Evolutionary conservation across 257 asterid genomes (phyloP).

Genomic region (Solanum paucissectum): DNA sequence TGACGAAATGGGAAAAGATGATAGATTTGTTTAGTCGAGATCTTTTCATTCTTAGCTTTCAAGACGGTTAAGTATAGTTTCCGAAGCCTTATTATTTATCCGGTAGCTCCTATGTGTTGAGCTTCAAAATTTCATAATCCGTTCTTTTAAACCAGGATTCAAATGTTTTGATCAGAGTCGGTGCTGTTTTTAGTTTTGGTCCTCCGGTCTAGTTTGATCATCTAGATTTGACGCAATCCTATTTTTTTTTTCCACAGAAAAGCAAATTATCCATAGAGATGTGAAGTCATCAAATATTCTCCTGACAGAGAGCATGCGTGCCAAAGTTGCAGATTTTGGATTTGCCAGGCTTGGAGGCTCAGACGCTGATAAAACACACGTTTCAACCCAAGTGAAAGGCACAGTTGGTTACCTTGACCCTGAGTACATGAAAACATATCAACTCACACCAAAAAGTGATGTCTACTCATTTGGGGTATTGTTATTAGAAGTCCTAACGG

Average conservation of each 20-base stretch:
- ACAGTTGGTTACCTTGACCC: slow-evolving; percentile 97
- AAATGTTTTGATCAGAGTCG: neutral
- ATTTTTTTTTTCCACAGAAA: slow-evolving; percentile 40
- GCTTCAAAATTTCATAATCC: neutral
- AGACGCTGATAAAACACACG: slow-evolving; percentile 67
- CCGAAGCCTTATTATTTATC: neutral
- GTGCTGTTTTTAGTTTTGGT: neutral
- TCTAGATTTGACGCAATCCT: neutral
- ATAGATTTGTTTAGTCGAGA: neutral
- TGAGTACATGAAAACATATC: slow-evolving; percentile 86
- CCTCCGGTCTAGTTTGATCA: neutral
- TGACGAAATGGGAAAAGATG: neutral
- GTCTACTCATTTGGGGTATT: slow-evolving; percentile 90
- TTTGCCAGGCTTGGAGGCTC: slow-evolving; percentile 77
- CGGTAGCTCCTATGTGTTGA: neutral
- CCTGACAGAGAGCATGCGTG: slow-evolving; percentile 80
- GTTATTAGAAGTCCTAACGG: slow-evolving; percentile 73
- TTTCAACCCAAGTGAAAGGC: slow-evolving; percentile 89
- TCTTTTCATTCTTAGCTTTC: neutral
- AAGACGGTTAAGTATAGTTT: neutral
- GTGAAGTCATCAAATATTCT: slow-evolving; percentile 94
- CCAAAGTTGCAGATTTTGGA: slow-evolving; percentile 97
- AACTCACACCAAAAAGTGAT: slow-evolving; percentile 83
- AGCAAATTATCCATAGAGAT: slow-evolving; percentile 97
- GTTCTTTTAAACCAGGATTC: neutral